These are phyloP conservation scores for Aspergillus melleus DNA, from an alignment of 2,329 filamentous ascomycete genomes.

Conservation along the genomic window DNA sequence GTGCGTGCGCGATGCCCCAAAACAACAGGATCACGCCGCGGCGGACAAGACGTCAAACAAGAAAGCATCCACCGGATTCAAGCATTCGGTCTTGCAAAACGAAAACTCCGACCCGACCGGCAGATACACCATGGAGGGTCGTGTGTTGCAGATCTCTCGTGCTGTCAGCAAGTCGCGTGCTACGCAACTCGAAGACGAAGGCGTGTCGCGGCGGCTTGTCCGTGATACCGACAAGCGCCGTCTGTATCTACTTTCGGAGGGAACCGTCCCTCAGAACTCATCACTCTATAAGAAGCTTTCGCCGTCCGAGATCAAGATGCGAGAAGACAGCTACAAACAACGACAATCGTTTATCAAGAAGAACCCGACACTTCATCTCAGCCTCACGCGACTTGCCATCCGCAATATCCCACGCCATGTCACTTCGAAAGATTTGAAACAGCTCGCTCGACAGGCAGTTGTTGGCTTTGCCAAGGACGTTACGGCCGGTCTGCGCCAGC, in stretches of 20 bases:
- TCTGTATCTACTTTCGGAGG: conserved; percentile 84
- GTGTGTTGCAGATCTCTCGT: conserved; percentile 78
- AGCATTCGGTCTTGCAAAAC: conserved; percentile 84
- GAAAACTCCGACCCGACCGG: conserved; percentile 79
- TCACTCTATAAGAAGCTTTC: conserved; percentile 75
- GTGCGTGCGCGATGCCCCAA: conserved; percentile 76
- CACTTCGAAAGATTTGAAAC: conserved; percentile 84
- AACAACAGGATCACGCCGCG: conserved; percentile 44
- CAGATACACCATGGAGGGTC: conserved; percentile 85
- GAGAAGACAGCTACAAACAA: conserved; percentile 82
- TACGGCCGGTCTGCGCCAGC: conserved; percentile 71
- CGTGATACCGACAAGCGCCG: conserved; percentile 84
- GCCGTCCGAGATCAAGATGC: conserved; percentile 78
- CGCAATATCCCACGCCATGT: conserved; percentile 86
- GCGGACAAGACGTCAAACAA: conserved; percentile 39
- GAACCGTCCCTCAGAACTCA: conserved; percentile 74
- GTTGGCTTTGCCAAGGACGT: conserved; percentile 93
- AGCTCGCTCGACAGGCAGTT: conserved; percentile 84
- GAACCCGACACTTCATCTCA: conserved; percentile 87
- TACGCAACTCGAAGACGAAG: conserved; percentile 69
- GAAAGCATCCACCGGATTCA: conserved; percentile 51
- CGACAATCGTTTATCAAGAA: conserved; percentile 86
- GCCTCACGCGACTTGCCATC: conserved; percentile 83
- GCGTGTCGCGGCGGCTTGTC: conserved; percentile 61
- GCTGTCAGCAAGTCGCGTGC: conserved; percentile 86